phyloP scores from a whole-genome alignment of 305 asterid genomes.

The Fraxinus dipetala region DNA sequence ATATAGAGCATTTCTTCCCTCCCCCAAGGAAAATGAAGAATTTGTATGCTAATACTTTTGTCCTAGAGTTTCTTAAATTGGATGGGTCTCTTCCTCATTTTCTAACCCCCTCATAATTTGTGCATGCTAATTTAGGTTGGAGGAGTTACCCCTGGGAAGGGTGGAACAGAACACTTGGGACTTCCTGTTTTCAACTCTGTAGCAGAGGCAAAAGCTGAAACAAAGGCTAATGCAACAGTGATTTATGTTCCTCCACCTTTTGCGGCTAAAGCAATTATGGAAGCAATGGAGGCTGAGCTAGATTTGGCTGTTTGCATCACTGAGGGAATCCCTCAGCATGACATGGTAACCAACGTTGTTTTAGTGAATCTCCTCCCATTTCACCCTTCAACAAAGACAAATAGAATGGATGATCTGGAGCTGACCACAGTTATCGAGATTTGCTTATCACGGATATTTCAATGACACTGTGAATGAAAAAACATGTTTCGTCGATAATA shows the following conservation, averaged over 20 bases:
- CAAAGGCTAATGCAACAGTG: constrained; percentile 89
- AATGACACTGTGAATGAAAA: background rate
- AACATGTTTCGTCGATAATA: background rate
- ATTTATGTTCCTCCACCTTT: constrained; percentile 94
- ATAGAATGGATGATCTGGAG: constrained; percentile 10
- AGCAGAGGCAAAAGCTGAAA: constrained; percentile 92
- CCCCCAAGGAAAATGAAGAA: background rate
- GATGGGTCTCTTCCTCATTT: background rate
- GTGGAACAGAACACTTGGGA: constrained; percentile 95
- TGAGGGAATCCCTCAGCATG: constrained; percentile 96
- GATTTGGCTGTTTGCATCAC: constrained; percentile 79
- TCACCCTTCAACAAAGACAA: background rate
- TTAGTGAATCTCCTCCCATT: background rate
- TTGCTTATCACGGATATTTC: constrained; percentile 11
- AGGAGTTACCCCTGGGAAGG: constrained; percentile 90
- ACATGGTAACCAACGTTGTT: constrained; percentile 56
- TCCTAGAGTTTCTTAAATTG: background rate
- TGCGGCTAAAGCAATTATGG: constrained; percentile 88
- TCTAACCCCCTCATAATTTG: background rate
- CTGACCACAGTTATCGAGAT: background rate
- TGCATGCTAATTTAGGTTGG: constrained; percentile 58
- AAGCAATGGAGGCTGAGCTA: constrained; percentile 81
- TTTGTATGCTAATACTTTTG: background rate
- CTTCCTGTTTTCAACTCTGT: constrained; percentile 86
- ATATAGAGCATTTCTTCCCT: background rate